A percentile compares a stretch with the other conserved stretches of the same genome.
Conservation (phyloP, 2,329 filamentous ascomycete genomes). For the Colletotrichum sp. region DNA sequence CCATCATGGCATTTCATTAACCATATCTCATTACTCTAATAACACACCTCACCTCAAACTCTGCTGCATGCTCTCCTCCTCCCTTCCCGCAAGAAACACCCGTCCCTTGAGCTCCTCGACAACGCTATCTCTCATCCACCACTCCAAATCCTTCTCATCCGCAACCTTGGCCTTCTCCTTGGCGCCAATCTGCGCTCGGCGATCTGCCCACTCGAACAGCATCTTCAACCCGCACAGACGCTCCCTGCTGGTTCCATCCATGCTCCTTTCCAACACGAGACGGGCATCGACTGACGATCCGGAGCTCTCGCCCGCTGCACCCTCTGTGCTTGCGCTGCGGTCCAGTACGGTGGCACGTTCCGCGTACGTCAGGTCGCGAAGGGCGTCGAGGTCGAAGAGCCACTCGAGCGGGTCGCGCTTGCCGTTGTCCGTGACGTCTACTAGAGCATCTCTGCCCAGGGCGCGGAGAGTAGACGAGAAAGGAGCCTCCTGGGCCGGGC, state of each 20-base stretch:
- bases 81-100: constrained; percentile 53
- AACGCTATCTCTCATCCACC: constrained; percentile 62
- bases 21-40: not conserved
- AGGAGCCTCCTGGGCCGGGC: constrained; percentile 69
- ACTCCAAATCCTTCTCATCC: constrained; percentile 38
- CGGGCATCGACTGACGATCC: constrained; percentile 69
- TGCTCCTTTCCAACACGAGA: constrained; percentile 65
- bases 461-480: constrained; percentile 80
- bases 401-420: constrained; percentile 67
- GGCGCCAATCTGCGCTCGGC: constrained; percentile 40
- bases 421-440: constrained; percentile 29
- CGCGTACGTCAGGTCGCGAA: constrained; percentile 61
- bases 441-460: constrained; percentile 55
- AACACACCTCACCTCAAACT: not conserved
- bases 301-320: constrained; percentile 44
- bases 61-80: not conserved
- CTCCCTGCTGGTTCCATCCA: constrained; percentile 45
- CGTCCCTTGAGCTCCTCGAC: constrained; percentile 61
- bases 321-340: constrained; percentile 52
- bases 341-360: constrained; percentile 70
- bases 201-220: constrained; percentile 62
- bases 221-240: constrained; percentile 53
- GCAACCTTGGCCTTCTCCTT: constrained; percentile 16
- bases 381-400: constrained; percentile 71
- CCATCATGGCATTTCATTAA: not conserved